These are phyloP conservation scores for Symbiodinium pilosum DNA, from an alignment of 73 alveolate genomes.

Conservation along the genomic window DNA sequence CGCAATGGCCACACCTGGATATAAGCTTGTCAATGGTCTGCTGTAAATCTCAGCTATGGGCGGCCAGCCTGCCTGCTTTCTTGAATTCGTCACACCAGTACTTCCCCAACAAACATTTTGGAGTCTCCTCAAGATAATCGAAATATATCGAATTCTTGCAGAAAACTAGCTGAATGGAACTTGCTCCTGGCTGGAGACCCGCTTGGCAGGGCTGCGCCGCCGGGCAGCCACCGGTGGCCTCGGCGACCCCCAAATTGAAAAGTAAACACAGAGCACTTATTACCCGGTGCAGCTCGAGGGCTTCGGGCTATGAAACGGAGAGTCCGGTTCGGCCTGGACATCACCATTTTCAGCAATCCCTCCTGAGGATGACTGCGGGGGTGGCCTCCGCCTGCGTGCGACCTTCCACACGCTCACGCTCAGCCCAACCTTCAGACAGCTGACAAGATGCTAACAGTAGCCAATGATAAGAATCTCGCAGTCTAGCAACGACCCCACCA, in stretches of 20 bases:
- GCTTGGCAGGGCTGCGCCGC: not conserved
- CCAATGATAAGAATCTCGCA: not conserved
- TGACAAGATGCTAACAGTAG: too few species aligned
- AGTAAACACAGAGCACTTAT: not conserved
- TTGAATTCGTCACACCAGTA: conserved; percentile 12
- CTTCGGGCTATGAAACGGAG: not conserved
- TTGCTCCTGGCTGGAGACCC: not conserved
- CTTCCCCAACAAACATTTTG: not conserved
- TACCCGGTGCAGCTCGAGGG: not conserved
- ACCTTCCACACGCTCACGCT: conserved; percentile 7
- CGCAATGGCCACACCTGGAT: not conserved
- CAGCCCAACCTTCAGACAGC: conserved; percentile 18
- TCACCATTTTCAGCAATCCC: too few species aligned
- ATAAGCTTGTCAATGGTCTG: not conserved
- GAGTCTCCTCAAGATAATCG: not conserved
- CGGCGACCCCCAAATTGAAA: not conserved
- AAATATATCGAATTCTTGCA: too few species aligned
- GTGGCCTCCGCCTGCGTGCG: not conserved
- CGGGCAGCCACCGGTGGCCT: not conserved
- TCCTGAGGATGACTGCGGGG: not conserved
- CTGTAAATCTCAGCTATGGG: not conserved
- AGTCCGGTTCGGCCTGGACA: not conserved
- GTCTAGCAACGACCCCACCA: conserved; percentile 1
- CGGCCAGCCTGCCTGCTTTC: conserved; percentile 6
- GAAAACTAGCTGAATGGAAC: too few species aligned